Evolutionary conservation across 2,329 filamentous ascomycete species (phyloP), one percentile per base, ranked within the genome.

Genomic region (Aspergillus vadensis): DNA sequence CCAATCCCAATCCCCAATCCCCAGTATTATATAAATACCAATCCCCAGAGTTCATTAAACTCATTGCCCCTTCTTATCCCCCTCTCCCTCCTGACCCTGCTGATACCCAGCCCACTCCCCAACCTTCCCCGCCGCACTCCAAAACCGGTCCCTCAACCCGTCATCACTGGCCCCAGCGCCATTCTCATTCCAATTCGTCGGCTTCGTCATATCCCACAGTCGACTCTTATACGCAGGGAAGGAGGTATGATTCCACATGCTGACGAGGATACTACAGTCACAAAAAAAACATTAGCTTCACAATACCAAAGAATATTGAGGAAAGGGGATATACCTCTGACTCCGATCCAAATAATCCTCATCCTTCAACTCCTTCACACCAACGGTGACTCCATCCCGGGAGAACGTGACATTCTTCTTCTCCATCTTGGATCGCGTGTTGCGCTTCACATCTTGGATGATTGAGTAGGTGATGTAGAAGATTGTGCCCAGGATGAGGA

Each of bases 321-420:
- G 14, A 25, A 15, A 10, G 6, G 21, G 8, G n/a, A 50, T 68
- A 27, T 65, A 82, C 80, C 78, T 83, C 74, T 88, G 86, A 50
- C 84, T 86, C 72, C 76, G 81, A 70, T 88, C 86, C 65, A 82
- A 81, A 67, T 86, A 85, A 36, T 84, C 80, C 76, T 88, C 86
- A 4, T 81, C 78, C 25, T 76, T 77, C 10, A 85, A 66, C 67
- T 87, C 82, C 73, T 84, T 86, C 48, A 88, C 82, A 1, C 83
- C 83, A 8, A 88, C 85, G 63, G 83, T 83, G 65, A 86, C 81
- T 21, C 86, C 86, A 48, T 87, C 85, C 69, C 83, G 85, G 2
- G 82, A 82, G 69, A 88, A 83, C 10, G 79, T 74, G 39, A 89
- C 80, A 65, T 88, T 82, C 73, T 86, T 86, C 78, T 85, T 85